Percentiles rank a stretch among this genome's conserved stretches.
Conservation (phyloP, 768 basidiomycete species). For the Sarcodon sp. region DNA sequence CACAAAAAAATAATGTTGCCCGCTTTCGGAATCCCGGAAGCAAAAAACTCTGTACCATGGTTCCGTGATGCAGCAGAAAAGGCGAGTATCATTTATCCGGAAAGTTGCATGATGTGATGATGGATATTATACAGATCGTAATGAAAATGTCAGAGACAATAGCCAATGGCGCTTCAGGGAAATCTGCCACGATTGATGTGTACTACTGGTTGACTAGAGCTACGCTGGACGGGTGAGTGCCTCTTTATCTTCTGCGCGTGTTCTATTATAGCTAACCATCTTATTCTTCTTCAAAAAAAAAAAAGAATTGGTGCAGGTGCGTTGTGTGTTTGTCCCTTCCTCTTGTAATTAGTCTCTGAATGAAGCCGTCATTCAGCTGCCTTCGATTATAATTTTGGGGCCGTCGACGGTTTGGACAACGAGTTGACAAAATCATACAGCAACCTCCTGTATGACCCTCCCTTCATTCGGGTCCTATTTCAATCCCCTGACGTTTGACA, state of each 20-base stretch:
- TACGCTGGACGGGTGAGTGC: conserved; percentile 18
- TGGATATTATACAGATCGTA: conserved; percentile 22
- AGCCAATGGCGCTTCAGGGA: too few species aligned
- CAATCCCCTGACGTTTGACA: too few species aligned
- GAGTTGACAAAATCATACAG: conserved; percentile 42
- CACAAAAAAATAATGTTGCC: conserved; percentile 22
- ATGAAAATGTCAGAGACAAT: conserved; percentile 11
- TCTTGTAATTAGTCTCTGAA: background rate
- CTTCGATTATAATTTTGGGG: conserved; percentile 44
- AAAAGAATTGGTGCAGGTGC: background rate
- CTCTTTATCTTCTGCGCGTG: background rate
- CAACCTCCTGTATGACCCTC: conserved; percentile 19
- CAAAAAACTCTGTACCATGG: conserved; percentile 14
- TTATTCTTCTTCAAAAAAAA: background rate
- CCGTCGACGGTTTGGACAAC: conserved; percentile 31
- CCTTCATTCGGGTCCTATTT: background rate
- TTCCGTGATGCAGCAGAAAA: conserved; percentile 10
- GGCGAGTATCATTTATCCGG: conserved; percentile 3
- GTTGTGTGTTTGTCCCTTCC: background rate
- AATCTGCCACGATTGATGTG: conserved; percentile 24
- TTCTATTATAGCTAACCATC: background rate
- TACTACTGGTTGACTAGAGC: conserved; percentile 28
- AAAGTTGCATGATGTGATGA: too few species aligned
- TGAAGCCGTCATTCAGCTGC: conserved; percentile 8
- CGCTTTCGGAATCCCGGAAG: conserved; percentile 28